Evolutionary conservation across 495 filamentous ascomycete genomes (phyloP).

Genomic region (Podospora australis): DNA sequence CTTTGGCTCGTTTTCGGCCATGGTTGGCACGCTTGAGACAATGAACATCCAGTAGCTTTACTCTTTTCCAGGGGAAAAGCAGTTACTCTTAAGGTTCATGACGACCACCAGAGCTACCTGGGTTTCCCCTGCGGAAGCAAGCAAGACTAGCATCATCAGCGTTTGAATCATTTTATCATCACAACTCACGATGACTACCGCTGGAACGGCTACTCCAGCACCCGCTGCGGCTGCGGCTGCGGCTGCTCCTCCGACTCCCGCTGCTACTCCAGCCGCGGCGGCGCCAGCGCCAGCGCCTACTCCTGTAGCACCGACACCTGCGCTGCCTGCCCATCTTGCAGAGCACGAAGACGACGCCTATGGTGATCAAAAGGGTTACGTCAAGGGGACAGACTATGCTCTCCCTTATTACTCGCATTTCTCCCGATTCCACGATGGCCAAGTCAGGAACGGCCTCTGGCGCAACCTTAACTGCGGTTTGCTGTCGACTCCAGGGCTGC

Average conservation of each 20-base stretch:
- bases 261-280: too few relatives aligned
- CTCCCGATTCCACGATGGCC: conserved; percentile 17
- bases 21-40: neutral
- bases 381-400: conserved; percentile 27
- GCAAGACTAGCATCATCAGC: too few relatives aligned
- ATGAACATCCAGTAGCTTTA: neutral
- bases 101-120: too few relatives aligned
- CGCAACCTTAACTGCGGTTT: conserved; percentile 46
- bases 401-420: conserved; percentile 27
- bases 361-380: conserved; percentile 20
- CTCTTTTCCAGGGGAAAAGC: too few relatives aligned
- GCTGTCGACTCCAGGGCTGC: conserved; percentile 37
- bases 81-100: too few relatives aligned
- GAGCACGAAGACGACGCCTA: conserved; percentile 26
- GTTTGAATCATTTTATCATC: too few relatives aligned
- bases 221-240: too few relatives aligned
- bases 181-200: too few relatives aligned
- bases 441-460: conserved; percentile 22
- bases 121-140: too few relatives aligned
- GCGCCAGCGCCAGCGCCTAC: too few relatives aligned
- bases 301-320: neutral
- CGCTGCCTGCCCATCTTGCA: conserved; percentile 13
- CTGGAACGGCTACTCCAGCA: too few relatives aligned
- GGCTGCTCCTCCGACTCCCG: too few relatives aligned
- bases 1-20: neutral